Evolutionary conservation across 225 moss, liverwort and hornwort species (phyloP).

Genomic region (Physcomitrium patens): DNA sequence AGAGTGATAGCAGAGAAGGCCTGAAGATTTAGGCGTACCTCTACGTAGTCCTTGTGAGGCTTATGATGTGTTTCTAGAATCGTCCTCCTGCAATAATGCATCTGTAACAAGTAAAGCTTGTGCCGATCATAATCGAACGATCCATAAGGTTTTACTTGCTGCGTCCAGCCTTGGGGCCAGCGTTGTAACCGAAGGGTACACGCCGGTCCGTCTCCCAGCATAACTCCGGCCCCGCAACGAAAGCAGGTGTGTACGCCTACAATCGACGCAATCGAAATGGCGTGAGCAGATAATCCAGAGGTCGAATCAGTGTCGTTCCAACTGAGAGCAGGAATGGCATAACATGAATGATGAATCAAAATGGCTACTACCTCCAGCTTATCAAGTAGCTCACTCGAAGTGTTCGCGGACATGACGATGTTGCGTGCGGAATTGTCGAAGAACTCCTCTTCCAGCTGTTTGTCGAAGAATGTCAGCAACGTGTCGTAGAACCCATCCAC

Average conservation of each 20-base stretch:
- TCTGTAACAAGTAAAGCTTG: background rate
- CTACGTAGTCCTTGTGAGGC: too few relatives aligned
- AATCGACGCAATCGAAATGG: background rate
- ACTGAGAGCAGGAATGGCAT: too few relatives aligned
- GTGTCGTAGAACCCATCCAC: slow-evolving; percentile 86
- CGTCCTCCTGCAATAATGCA: too few relatives aligned
- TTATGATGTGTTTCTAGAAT: too few relatives aligned
- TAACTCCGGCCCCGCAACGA: slow-evolving; percentile 34
- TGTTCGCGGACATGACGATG: slow-evolving; percentile 74
- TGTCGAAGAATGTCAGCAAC: slow-evolving; percentile 74
- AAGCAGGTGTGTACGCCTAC: slow-evolving; percentile 39
- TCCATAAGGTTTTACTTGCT: background rate
- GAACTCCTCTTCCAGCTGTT: slow-evolving; percentile 76
- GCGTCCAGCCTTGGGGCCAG: slow-evolving; percentile 34
- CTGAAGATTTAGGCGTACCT: too few relatives aligned
- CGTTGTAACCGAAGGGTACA: slow-evolving; percentile 28
- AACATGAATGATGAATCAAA: too few relatives aligned
- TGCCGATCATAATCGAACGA: background rate
- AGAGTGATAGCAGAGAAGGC: too few relatives aligned
- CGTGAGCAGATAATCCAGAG: background rate
- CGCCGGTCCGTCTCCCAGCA: slow-evolving; percentile 43
- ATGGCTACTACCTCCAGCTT: slow-evolving; percentile 65
- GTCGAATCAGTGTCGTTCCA: too few relatives aligned
- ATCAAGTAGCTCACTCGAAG: slow-evolving; percentile 77
- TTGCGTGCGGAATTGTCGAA: slow-evolving; percentile 61